A percentile compares a stretch with the other conserved stretches of the same genome.
phyloP scores from a whole-genome alignment of 228 moss, liverwort and hornwort genomes.

The Sphagnum fallax region DNA sequence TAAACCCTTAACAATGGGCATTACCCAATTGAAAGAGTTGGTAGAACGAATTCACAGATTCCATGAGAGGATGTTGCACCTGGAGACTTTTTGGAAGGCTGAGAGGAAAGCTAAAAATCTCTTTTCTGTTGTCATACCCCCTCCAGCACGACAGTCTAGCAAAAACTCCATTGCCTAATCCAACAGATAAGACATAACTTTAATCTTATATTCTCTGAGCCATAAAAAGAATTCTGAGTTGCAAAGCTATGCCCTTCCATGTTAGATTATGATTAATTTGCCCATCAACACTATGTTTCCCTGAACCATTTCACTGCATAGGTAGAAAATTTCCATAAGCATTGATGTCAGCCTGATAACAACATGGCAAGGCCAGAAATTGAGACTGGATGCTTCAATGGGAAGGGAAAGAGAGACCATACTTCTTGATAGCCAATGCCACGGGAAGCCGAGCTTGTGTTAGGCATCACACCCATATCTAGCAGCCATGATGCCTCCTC shows the following conservation, averaged over 20 bases:
- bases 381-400: not conserved
- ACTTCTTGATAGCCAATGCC: slow-evolving; percentile 96
- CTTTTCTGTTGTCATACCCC: slow-evolving; percentile 34
- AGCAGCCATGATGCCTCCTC: slow-evolving; percentile 88
- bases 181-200: not conserved
- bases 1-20: not conserved
- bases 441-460: slow-evolving; percentile 70
- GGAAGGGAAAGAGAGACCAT: slow-evolving; percentile 7
- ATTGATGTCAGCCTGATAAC: not conserved
- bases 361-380: not conserved
- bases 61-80: slow-evolving; percentile 7
- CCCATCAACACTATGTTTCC: no score
- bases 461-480: slow-evolving; percentile 68
- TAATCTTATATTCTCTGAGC: no score
- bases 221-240: no score
- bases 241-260: no score
- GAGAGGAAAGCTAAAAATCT: slow-evolving; percentile 42
- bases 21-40: not conserved
- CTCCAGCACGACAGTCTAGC: slow-evolving; percentile 38
- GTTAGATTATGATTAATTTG: no score
- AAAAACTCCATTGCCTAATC: slow-evolving; percentile 86
- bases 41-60: not conserved
- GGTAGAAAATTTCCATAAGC: not conserved
- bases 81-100: slow-evolving; percentile 47
- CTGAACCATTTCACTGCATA: no score